phyloP scores from a whole-genome alignment of 2,329 filamentous ascomycete species.

The Fusarium papillatum region DNA sequence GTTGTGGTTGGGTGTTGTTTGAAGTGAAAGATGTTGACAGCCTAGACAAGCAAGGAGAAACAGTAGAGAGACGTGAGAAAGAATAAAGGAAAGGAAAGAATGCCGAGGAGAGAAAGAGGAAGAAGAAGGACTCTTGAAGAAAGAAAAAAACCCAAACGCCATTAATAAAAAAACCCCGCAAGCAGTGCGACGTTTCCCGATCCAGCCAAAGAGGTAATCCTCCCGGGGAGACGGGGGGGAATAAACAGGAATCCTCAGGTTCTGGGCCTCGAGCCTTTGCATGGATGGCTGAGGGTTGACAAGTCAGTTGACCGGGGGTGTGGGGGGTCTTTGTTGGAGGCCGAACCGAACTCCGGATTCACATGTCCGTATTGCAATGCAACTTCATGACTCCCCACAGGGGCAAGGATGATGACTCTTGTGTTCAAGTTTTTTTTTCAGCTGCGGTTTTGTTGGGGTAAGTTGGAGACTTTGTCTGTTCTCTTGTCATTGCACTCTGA shows the following conservation, averaged over 20 bases:
- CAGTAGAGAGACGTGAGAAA: conserved; percentile 5
- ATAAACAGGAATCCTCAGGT: conserved; percentile 34
- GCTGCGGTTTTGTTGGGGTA: background rate
- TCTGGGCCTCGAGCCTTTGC: conserved; percentile 15
- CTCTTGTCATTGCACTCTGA: background rate
- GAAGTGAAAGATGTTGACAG: conserved; percentile 4
- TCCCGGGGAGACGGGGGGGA: conserved; percentile 17
- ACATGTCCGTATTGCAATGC: conserved; percentile 23
- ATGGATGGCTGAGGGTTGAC: conserved; percentile 31
- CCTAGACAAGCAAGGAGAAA: conserved; percentile 20
- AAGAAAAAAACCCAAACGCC: conserved; percentile 17
- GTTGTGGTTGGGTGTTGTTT: conserved; percentile 4
- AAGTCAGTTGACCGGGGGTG: conserved; percentile 36
- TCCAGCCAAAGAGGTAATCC: conserved; percentile 36
- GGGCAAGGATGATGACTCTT: conserved; percentile 22
- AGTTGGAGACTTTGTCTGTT: background rate
- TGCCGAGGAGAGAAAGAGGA: conserved; percentile 8
- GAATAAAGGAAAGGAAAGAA: conserved; percentile 10
- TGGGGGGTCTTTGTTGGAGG: background rate
- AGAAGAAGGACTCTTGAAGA: conserved; percentile 9
- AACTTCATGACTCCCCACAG: conserved; percentile 34
- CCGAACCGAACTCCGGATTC: conserved; percentile 29
- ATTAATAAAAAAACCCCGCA: conserved; percentile 24
- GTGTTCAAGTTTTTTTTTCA: background rate
- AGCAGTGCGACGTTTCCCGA: conserved; percentile 31